A percentile compares a stretch with the other conserved stretches of the same genome.
These are phyloP conservation scores for Xylaria sp. DNA, from an alignment of 2,329 filamentous ascomycete genomes.

Conservation along the genomic window DNA sequence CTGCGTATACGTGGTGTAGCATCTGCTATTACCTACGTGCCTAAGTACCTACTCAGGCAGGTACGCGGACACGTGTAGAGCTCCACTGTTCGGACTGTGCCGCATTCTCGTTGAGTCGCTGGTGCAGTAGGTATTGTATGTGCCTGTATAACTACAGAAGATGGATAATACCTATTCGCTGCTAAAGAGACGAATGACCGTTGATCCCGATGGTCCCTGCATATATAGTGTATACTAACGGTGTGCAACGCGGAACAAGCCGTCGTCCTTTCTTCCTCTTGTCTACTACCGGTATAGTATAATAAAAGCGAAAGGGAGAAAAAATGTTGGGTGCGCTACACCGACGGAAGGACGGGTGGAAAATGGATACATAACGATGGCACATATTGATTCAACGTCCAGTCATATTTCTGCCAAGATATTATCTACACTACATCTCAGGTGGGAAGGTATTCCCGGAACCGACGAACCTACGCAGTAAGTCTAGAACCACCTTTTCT, in stretches of 20 bases:
- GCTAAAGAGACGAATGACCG: neutral
- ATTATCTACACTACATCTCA: neutral
- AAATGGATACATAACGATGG: neutral
- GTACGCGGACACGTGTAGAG: constrained; percentile 4
- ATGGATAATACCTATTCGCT: neutral
- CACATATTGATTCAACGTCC: neutral
- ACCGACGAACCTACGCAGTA: neutral
- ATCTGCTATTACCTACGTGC: no score
- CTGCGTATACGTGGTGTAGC: no score
- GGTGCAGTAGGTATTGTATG: no score
- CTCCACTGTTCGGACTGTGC: neutral
- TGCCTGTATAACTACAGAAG: no score
- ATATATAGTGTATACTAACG: neutral
- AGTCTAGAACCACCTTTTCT: neutral
- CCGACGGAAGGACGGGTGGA: neutral
- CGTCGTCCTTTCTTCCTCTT: neutral
- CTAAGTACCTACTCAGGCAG: no score
- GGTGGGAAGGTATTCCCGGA: constrained; percentile 12
- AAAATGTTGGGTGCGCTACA: neutral
- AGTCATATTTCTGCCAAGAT: neutral
- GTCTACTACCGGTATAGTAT: no score
- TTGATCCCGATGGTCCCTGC: constrained; percentile 1
- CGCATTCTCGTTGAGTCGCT: neutral
- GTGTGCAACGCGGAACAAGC: neutral
- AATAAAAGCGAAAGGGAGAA: neutral